Percentiles rank a stretch among this genome's conserved stretches.
These are phyloP conservation scores for Mycena leptocephala DNA, from an alignment of 768 basidiomycete genomes.

Conservation along the genomic window DNA sequence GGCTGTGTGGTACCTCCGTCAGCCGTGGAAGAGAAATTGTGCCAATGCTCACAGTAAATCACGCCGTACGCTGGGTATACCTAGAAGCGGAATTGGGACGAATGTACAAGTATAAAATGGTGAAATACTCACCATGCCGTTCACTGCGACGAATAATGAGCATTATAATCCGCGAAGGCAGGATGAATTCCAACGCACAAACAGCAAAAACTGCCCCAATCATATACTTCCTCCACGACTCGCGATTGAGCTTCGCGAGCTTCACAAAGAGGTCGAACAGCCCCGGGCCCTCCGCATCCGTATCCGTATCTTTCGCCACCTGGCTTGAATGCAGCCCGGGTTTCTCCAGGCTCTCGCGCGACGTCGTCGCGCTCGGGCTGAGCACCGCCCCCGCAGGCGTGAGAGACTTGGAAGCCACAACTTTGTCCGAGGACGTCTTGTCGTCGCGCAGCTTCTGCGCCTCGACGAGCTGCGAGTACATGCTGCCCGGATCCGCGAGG, in stretches of 20 bases:
- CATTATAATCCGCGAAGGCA: not conserved
- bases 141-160: not conserved
- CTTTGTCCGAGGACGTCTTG: slow-evolving; percentile 44
- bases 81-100: slow-evolving; percentile 17
- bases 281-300: too few species aligned
- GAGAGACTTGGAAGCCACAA: slow-evolving; percentile 48
- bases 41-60: slow-evolving; percentile 62
- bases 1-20: slow-evolving; percentile 51
- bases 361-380: not conserved
- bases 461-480: slow-evolving; percentile 83
- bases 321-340: slow-evolving; percentile 2
- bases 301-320: slow-evolving; percentile 42
- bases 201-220: slow-evolving; percentile 72
- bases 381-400: slow-evolving; percentile 28
- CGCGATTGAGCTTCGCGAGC: slow-evolving; percentile 78
- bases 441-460: slow-evolving; percentile 86
- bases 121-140: slow-evolving; percentile 12
- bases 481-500: slow-evolving; percentile 66
- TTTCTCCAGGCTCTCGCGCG: not conserved
- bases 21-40: not conserved
- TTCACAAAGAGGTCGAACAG: slow-evolving; percentile 78
- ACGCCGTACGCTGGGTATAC: slow-evolving; percentile 84
- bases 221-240: slow-evolving; percentile 72
- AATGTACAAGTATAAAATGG: not conserved
- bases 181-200: slow-evolving; percentile 44